phyloP scores from a whole-genome alignment of 768 basidiomycete genomes.

The Collybia nuda region DNA sequence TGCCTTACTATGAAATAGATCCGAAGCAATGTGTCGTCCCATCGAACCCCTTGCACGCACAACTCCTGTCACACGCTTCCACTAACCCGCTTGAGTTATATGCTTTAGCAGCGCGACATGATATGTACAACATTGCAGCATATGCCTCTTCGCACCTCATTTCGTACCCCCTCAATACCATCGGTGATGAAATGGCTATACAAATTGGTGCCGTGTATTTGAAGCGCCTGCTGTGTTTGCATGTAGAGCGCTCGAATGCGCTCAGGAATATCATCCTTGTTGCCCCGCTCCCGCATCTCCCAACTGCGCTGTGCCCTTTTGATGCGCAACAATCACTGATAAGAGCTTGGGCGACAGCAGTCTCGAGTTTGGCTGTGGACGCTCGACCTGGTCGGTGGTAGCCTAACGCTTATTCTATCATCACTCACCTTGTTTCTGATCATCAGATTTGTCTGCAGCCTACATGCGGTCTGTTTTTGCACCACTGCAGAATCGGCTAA shows the following conservation, averaged over 20 bases:
- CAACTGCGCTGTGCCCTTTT: constrained; percentile 26
- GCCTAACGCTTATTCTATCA: not conserved
- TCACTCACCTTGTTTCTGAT: not conserved
- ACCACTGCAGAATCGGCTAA: no score
- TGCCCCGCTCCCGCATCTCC: constrained; percentile 28
- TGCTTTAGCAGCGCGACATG: constrained; percentile 18
- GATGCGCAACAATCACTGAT: constrained; percentile 30
- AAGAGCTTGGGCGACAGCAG: constrained; percentile 37
- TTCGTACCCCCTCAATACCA: constrained; percentile 17
- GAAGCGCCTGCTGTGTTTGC: constrained; percentile 24
- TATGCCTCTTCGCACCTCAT: constrained; percentile 22
- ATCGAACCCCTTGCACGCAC: constrained; percentile 5
- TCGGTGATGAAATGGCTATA: constrained; percentile 22
- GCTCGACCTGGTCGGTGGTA: constrained; percentile 29
- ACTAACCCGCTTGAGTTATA: constrained; percentile 19
- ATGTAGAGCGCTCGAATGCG: constrained; percentile 17
- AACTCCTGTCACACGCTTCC: constrained; percentile 20
- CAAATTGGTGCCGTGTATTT: constrained; percentile 27
- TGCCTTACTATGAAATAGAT: constrained; percentile 16
- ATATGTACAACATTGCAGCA: constrained; percentile 12
- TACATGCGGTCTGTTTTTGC: not conserved
- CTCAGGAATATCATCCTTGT: constrained; percentile 26
- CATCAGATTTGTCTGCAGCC: not conserved
- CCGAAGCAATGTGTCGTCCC: not conserved
- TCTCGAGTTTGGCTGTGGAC: constrained; percentile 37